These are phyloP conservation scores for Yarrowia sp. DNA, from an alignment of 805 yeast genomes.

Conservation along the genomic window DNA sequence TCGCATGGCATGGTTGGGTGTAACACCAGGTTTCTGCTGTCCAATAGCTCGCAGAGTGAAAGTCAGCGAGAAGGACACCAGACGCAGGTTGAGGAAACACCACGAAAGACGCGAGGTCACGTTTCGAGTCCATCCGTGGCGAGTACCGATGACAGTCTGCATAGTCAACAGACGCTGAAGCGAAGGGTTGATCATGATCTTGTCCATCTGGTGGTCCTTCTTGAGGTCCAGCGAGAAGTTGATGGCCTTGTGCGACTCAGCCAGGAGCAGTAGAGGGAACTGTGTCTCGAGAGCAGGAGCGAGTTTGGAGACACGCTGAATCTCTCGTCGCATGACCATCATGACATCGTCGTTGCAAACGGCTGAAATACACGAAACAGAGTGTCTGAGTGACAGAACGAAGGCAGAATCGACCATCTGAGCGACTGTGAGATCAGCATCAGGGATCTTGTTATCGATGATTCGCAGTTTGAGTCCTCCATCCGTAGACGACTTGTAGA, in stretches of 20 bases:
- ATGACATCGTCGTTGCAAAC: constrained; percentile 74
- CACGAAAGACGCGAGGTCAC: constrained; percentile 61
- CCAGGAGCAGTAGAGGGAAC: constrained; percentile 56
- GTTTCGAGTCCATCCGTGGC: constrained; percentile 55
- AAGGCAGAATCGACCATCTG: constrained; percentile 52
- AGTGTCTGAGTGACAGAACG: constrained; percentile 69
- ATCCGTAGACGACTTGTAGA: constrained; percentile 40
- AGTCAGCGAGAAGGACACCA: constrained; percentile 74
- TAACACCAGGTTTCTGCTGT: constrained; percentile 56
- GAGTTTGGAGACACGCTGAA: constrained; percentile 47
- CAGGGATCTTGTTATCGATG: constrained; percentile 40
- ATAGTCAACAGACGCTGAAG: constrained; percentile 73
- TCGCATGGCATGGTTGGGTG: constrained; percentile 54
- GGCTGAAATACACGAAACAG: constrained; percentile 72
- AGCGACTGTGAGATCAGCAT: constrained; percentile 26
- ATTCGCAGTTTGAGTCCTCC: constrained; percentile 40
- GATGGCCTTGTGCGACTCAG: constrained; percentile 77
- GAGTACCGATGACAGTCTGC: constrained; percentile 69
- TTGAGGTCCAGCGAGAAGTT: constrained; percentile 73
- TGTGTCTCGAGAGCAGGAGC: constrained; percentile 46
- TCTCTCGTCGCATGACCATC: constrained; percentile 60
- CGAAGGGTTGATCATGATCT: constrained; percentile 76
- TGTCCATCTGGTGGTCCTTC: constrained; percentile 73
- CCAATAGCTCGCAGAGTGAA: constrained; percentile 61
- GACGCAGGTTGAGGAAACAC: constrained; percentile 69